Evolutionary conservation across 495 filamentous ascomycete genomes (phyloP), one percentile per base, ranked within the genome.

Genomic region (Penicillium parvum): DNA sequence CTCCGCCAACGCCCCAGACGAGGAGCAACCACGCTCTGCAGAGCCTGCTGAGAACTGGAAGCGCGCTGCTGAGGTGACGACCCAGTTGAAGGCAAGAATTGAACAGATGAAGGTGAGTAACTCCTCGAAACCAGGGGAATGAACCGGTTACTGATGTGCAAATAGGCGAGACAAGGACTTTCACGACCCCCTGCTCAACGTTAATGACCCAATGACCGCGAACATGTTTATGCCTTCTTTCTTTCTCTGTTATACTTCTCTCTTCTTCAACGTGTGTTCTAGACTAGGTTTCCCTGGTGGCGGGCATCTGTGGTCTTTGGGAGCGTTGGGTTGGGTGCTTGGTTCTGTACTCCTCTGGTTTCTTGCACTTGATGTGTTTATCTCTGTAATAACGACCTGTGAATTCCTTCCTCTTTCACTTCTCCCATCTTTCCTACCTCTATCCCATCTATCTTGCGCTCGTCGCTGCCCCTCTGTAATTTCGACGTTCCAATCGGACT

Each of bases 21-120:
- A 73, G 5, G 59, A 60, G 10, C 56, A 53, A 18, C 33, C 58
- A 10, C 47, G 63, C 26, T 53, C 58, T 36, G 52, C 66, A 10
- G 77, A 81, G 32, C 83, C 81, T 9, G 84, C 88, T 32, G 92
- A 96, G 67, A 96, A 88, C 60, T 99, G 92, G 90, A 94, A 90
- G 72, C 72, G 94, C 52, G 94, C 94, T 20, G 92, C 92, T n/a
- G 94, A 99, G 71, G 94, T 99, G 8, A 99, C 94, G 28, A 96
- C 86, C 63, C 89, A 92, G 64, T 66, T 99, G 56, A 99, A 97
- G 73, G 85, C 90, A 30, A 78, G 91, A 64, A 99, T 99, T 63
- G 94, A 99, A 74, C 71, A 82, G 63, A 85, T 85, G 82, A 85
- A 85, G 78, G 82, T 84, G 50, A 32, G 77, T 64, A 17, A 26